phyloP scores from a whole-genome alignment of 495 filamentous ascomycete species.

The Xylaria curta region DNA sequence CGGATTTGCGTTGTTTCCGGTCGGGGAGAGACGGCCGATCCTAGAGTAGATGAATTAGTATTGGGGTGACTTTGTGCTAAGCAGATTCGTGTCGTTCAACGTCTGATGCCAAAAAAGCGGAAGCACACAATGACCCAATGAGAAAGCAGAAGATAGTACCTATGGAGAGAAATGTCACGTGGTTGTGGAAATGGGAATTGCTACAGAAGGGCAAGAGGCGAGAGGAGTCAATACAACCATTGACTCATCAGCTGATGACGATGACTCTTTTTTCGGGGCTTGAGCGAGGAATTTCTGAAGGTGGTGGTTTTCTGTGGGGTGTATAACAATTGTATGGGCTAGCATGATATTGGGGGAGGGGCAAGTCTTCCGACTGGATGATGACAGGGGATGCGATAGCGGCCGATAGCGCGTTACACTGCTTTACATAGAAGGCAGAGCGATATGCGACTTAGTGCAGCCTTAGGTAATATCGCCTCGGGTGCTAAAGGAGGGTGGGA shows the following conservation, averaged over 20 bases:
- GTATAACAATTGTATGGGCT: slow-evolving; percentile 6
- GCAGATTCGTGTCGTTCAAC: neutral
- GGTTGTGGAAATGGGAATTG: slow-evolving; percentile 10
- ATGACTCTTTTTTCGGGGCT: slow-evolving; percentile 26
- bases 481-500: too few species aligned
- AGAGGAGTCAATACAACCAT: neutral
- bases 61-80: slow-evolving; percentile 9
- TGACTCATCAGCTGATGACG: slow-evolving; percentile 15
- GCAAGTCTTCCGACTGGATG: neutral
- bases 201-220: neutral
- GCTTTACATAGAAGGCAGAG: neutral
- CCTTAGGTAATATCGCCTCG: too few species aligned
- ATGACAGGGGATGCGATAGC: slow-evolving; percentile 12
- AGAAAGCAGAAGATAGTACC: slow-evolving; percentile 11
- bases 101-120: neutral
- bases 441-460: neutral
- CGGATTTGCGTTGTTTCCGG: slow-evolving; percentile 80
- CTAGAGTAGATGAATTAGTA: slow-evolving; percentile 38
- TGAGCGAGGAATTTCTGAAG: slow-evolving; percentile 25
- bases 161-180: slow-evolving; percentile 17
- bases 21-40: slow-evolving; percentile 45
- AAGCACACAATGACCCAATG: neutral
- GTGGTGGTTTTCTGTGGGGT: slow-evolving; percentile 30
- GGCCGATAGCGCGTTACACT: neutral
- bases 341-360: slow-evolving; percentile 17